Conservation (phyloP, 2,329 filamentous ascomycete species). For the Ophiostoma pallidulum region DNA sequence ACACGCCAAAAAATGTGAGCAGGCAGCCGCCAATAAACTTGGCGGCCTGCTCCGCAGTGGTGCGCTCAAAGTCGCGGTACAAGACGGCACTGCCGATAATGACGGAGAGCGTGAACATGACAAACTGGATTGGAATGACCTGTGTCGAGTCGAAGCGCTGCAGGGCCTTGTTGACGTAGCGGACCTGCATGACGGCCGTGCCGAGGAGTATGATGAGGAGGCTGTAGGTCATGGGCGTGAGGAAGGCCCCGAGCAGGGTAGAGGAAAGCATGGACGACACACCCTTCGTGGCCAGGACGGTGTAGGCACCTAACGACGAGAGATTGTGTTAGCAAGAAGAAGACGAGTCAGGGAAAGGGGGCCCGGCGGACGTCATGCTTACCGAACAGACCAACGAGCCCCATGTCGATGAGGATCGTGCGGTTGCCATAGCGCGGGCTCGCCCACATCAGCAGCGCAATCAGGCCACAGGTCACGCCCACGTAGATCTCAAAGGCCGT, state of each 20-base stretch:
- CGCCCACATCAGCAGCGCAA: conserved; percentile 67
- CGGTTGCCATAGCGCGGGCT: conserved; percentile 77
- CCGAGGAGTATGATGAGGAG: conserved; percentile 69
- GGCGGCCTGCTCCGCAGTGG: conserved; percentile 58
- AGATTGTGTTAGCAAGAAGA: too few species aligned
- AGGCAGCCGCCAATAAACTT: conserved; percentile 89
- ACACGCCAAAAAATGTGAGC: conserved; percentile 93
- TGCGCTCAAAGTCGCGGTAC: conserved; percentile 89
- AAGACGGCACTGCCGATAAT: conserved; percentile 89
- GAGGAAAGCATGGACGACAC: conserved; percentile 91
- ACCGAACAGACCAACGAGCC: conserved; percentile 90
- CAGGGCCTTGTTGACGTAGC: conserved; percentile 80
- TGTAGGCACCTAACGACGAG: conserved; percentile 92
- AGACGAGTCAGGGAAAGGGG: neutral
- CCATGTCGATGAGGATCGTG: conserved; percentile 84
- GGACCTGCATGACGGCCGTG: conserved; percentile 93
- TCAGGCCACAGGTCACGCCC: conserved; percentile 63
- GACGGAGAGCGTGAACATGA: conserved; percentile 90
- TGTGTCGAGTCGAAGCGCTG: conserved; percentile 95
- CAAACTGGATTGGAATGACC: conserved; percentile 96
- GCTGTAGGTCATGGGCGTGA: conserved; percentile 84
- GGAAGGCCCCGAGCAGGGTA: conserved; percentile 77
- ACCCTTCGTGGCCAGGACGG: conserved; percentile 92
- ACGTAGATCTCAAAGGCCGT: conserved; percentile 90
- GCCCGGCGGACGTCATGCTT: conserved; percentile 24